These are phyloP conservation scores for Heliosperma pusillum DNA, from an alignment of 148 eudicot species.

Conservation along the genomic window DNA sequence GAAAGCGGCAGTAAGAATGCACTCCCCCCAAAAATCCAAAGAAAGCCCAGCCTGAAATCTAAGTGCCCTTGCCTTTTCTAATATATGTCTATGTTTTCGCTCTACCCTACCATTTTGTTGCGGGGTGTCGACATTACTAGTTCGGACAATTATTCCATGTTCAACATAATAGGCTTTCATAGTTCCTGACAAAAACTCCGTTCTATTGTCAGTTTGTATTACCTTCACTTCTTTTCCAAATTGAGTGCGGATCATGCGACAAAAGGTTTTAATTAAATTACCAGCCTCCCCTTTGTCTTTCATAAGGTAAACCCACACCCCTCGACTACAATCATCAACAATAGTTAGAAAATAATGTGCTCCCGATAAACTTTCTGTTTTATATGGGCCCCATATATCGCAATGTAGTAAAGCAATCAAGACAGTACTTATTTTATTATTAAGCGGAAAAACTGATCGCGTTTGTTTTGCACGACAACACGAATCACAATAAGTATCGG, in stretches of 20 bases:
- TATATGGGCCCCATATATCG: not conserved
- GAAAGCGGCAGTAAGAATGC: too few species aligned
- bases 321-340: not conserved
- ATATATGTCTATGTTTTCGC: not conserved
- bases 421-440: not conserved
- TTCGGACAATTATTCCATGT: not conserved
- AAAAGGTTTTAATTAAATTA: not conserved
- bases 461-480: slow-evolving; percentile 3
- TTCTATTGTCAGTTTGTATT: not conserved
- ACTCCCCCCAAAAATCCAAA: too few species aligned
- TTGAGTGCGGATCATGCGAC: not conserved
- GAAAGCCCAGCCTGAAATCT: not conserved
- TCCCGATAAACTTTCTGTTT: not conserved
- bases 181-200: not conserved
- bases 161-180: not conserved
- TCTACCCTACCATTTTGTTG: not conserved
- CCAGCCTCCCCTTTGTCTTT: not conserved
- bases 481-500: not conserved
- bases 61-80: not conserved
- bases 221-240: not conserved
- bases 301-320: not conserved
- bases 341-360: not conserved
- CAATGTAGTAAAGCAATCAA: too few species aligned
- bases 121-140: not conserved
- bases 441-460: not conserved